Evolutionary conservation across 2,329 filamentous ascomycete species (phyloP).

Genomic region (Penicillium freii): DNA sequence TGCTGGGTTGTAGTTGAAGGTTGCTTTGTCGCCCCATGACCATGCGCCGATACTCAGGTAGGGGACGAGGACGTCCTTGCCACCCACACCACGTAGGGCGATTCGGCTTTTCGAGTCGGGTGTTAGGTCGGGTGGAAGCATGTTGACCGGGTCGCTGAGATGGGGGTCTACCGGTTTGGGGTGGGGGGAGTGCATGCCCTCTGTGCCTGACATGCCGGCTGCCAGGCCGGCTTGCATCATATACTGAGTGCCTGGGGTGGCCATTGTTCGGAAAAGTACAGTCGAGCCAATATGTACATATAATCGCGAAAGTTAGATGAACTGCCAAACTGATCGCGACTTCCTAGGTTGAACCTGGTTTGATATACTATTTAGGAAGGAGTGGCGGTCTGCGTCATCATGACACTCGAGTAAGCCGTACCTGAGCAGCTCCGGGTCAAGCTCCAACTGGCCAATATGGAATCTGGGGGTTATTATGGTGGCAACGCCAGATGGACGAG

Average conservation of each 20-base stretch:
- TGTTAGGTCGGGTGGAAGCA: constrained; percentile 21
- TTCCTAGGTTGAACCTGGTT: not conserved
- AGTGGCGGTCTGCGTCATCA: constrained; percentile 6
- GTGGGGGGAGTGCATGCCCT: constrained; percentile 21
- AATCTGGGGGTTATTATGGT: not conserved
- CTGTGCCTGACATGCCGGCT: constrained; percentile 26
- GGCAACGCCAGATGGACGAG: not conserved
- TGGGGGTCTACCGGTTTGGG: constrained; percentile 21
- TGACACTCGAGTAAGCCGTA: not conserved
- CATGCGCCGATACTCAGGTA: constrained; percentile 31
- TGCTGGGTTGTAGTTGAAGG: constrained; percentile 36
- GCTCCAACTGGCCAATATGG: not conserved
- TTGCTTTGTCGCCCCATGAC: constrained; percentile 33
- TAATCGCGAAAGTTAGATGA: no score
- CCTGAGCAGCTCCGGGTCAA: not conserved
- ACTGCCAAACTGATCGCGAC: not conserved
- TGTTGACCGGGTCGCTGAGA: constrained; percentile 21
- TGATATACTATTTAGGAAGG: not conserved
- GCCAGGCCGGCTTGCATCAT: constrained; percentile 24
- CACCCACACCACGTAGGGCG: constrained; percentile 20
- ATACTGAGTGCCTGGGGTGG: constrained; percentile 22
- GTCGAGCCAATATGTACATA: not conserved
- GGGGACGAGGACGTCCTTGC: constrained; percentile 27
- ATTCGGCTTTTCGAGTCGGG: constrained; percentile 23
- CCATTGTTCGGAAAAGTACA: constrained; percentile 6